Base-by-base conservation (phyloP, 1,284 basidiomycete species). In the Trametes hirsuta region DNA sequence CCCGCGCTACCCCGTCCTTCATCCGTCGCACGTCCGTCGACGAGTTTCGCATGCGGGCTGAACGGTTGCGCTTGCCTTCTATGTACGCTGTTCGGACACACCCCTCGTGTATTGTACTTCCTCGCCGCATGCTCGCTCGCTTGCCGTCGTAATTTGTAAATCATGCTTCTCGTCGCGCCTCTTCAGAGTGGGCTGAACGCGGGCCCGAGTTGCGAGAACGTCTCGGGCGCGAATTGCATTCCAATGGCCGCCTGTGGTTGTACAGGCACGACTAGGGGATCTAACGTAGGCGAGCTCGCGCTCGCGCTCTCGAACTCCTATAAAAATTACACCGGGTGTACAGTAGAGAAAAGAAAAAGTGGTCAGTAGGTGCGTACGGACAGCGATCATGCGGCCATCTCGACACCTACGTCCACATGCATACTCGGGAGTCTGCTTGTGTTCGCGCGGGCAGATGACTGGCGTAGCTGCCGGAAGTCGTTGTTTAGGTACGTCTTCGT, bases 341-440 rank as follows among this genome's bases (percentile, higher is more conserved):
- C 40, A 49, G 45, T 46, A 21, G 47, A 45, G 41, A 25, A 35
- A 45, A 42, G 44, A 30, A 54, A 30, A 30, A 8, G 55, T 30
- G 22, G 62, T 65, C 58, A 70, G 64, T 55, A 60, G 56, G 48
- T 62, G 63, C 52, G 60, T 44, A 54, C 48, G 55, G 45, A 48
- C 55, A 58, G 50, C 51, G 67, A 60, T 69, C 66, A 71, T 46
- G 58, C 55, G 68, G 61, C 66, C 66, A 70, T 63, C 59, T 71
- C 71, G 72, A 73, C 66, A 82, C 90, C 69, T 72, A 93, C 90
- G 69, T 84, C 83, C 57, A 84, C 91, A 75, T 93, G 90, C 77
- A 84, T 87, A 74, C 90, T 92, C 30, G 90, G 90, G 56, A 93
- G 77, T 68, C 90, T 80, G 73, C 90, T 92, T 59, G 90, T 92